Evolutionary conservation across 306 rosid species (phyloP).

Genomic region (Abrus pulchellus): DNA sequence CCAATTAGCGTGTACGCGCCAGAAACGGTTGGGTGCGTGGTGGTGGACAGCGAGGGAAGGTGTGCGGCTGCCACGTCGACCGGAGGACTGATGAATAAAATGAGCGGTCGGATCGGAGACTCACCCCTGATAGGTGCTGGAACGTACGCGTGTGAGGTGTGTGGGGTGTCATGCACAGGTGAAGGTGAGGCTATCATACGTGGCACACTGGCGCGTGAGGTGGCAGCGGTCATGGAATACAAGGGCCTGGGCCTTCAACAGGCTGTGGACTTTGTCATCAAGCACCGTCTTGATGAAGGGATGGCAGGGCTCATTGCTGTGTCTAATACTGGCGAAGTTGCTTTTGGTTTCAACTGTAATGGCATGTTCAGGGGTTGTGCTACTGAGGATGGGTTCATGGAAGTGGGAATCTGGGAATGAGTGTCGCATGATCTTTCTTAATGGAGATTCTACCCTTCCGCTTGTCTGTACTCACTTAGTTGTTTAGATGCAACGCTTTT

Average conservation of each 20-base stretch:
- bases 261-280: slow-evolving; percentile 81
- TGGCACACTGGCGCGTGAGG: slow-evolving; percentile 91
- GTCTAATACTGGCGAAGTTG: slow-evolving; percentile 82
- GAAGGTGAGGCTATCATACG: slow-evolving; percentile 98
- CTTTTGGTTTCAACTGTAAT: slow-evolving; percentile 79
- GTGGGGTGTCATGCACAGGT: slow-evolving; percentile 94
- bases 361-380: slow-evolving; percentile 94
- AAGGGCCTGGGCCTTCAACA: slow-evolving; percentile 80
- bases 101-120: slow-evolving; percentile 87
- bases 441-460: too few relatives aligned
- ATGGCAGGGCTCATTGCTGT: slow-evolving; percentile 89
- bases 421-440: too few relatives aligned
- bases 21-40: slow-evolving; percentile 96
- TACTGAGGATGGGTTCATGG: slow-evolving; percentile 88
- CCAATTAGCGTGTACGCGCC: slow-evolving; percentile 90
- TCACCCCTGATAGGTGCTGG: slow-evolving; percentile 90
- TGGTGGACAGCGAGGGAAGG: slow-evolving; percentile 74
- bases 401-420: slow-evolving; percentile 86
- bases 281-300: slow-evolving; percentile 84
- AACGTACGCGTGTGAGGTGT: slow-evolving; percentile 83
- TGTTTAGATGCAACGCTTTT: too few relatives aligned
- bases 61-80: slow-evolving; percentile 96
- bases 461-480: too few relatives aligned
- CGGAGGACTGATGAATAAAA: slow-evolving; percentile 90
- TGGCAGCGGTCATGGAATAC: slow-evolving; percentile 95